Evolutionary conservation across 495 filamentous ascomycete species (phyloP).

Genomic region (Podospora tetraspora): DNA sequence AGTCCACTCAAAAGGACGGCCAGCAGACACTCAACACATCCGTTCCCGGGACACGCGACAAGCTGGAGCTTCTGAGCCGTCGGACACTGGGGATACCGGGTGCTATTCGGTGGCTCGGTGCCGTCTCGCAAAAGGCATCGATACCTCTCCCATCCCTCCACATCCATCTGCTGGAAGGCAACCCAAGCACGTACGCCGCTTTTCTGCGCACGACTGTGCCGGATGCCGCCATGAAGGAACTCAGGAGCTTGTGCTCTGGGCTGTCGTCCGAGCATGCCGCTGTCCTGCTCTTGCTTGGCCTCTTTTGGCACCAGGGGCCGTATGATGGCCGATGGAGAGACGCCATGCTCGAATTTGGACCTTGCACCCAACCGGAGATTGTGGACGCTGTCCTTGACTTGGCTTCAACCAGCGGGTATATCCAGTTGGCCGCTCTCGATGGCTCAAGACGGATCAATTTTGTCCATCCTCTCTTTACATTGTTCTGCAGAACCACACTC

Average conservation of each 20-base stretch:
- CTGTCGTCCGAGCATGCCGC: neutral
- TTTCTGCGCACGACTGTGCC: neutral
- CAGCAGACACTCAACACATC: neutral
- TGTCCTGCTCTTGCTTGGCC: neutral
- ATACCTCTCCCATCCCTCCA: neutral
- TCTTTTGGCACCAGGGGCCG: neutral
- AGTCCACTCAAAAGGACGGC: neutral
- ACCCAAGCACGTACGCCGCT: neutral
- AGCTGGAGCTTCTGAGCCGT: neutral
- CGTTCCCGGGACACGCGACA: neutral
- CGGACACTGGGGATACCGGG: neutral
- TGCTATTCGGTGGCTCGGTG: neutral
- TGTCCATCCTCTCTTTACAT: neutral
- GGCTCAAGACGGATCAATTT: neutral
- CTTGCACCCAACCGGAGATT: neutral
- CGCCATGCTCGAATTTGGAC: neutral
- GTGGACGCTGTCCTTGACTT: neutral
- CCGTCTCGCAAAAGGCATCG: neutral
- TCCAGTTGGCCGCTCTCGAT: neutral
- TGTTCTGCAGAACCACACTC: neutral
- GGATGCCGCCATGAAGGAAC: neutral
- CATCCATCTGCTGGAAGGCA: neutral
- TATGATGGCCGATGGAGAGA: neutral
- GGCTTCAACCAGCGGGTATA: neutral
- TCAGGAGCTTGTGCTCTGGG: neutral